Evolutionary conservation across 331 rosid species (phyloP).

Genomic region (Spiraea crenata): DNA sequence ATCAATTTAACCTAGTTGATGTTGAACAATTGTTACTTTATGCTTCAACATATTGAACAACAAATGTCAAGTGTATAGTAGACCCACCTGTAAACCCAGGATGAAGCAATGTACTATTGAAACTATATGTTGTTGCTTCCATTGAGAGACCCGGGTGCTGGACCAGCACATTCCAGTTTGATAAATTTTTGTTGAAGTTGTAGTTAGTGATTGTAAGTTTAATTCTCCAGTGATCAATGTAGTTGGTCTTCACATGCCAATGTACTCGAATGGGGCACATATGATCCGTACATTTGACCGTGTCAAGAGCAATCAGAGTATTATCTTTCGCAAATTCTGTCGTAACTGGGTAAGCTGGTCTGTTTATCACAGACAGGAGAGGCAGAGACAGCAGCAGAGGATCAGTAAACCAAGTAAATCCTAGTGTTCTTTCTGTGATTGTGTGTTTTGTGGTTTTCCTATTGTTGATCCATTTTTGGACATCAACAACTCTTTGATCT

Average conservation of each 20-base stretch:
- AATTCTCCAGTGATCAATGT: conserved; percentile 65
- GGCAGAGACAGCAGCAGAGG: not conserved
- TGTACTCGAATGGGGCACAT: conserved; percentile 83
- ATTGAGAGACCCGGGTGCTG: conserved; percentile 67
- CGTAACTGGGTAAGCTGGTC: conserved; percentile 27
- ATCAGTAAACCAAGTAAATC: not conserved
- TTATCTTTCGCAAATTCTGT: not conserved
- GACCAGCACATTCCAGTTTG: conserved; percentile 68
- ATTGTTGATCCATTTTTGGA: too few species aligned
- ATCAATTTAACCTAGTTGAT: not conserved
- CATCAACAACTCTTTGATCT: too few species aligned
- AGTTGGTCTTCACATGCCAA: conserved; percentile 73
- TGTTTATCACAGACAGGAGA: conserved; percentile 22
- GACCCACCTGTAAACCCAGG: conserved; percentile 55
- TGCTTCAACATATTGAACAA: not conserved
- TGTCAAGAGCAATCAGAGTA: conserved; percentile 6
- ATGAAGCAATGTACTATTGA: conserved; percentile 61
- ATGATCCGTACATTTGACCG: conserved; percentile 56
- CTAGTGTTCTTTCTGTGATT: too few species aligned
- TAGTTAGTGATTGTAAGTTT: conserved; percentile 77
- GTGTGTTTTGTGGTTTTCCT: too few species aligned
- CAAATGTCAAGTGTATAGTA: not conserved
- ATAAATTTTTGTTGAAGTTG: conserved; percentile 46
- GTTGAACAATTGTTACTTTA: not conserved
- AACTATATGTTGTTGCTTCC: conserved; percentile 46